These are phyloP conservation scores for Dactylellina drechsleri DNA, from an alignment of 2,329 filamentous ascomycete genomes.

Conservation along the genomic window DNA sequence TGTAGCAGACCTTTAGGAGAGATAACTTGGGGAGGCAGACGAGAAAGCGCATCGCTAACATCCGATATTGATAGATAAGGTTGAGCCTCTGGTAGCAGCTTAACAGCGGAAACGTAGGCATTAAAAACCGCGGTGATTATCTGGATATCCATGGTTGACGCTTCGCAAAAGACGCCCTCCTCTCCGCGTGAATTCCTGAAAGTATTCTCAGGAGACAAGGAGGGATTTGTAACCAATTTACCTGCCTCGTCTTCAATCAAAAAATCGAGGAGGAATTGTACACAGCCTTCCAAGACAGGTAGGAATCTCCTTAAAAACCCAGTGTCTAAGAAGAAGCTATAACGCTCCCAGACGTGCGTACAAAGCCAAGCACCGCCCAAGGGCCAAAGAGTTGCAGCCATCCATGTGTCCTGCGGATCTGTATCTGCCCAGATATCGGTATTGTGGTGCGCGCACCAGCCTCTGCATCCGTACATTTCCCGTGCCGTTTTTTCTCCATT, in stretches of 20 bases:
- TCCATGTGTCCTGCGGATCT: slow-evolving; percentile 61
- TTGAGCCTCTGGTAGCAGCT: slow-evolving; percentile 19
- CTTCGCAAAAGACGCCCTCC: slow-evolving; percentile 62
- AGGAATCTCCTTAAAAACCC: slow-evolving; percentile 58
- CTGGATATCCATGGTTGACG: slow-evolving; percentile 65
- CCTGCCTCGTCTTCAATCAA: slow-evolving; percentile 60
- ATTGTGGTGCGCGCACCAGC: slow-evolving; percentile 62
- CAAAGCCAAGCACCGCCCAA: slow-evolving; percentile 63
- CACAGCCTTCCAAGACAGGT: slow-evolving; percentile 61
- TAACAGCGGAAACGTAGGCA: slow-evolving; percentile 57
- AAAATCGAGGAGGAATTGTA: slow-evolving; percentile 63
- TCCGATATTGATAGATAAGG: slow-evolving; percentile 7
- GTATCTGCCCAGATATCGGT: slow-evolving; percentile 63
- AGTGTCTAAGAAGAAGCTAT: slow-evolving; percentile 60
- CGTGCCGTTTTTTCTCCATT: slow-evolving; percentile 61
- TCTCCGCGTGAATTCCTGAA: slow-evolving; percentile 57
- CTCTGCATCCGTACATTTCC: slow-evolving; percentile 62
- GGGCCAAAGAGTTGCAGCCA: slow-evolving; percentile 61
- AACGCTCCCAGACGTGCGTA: slow-evolving; percentile 62
- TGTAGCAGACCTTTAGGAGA: slow-evolving; percentile 59
- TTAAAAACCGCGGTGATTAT: slow-evolving; percentile 63
- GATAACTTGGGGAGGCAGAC: slow-evolving; percentile 56
- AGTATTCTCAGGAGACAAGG: slow-evolving; percentile 62
- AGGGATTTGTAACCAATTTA: slow-evolving; percentile 61
- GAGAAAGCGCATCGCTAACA: slow-evolving; percentile 51